Percentiles rank a stretch among this genome's conserved stretches.
Evolutionary conservation across 768 basidiomycete genomes (phyloP).

Genomic region (Amanita rimosa): DNA sequence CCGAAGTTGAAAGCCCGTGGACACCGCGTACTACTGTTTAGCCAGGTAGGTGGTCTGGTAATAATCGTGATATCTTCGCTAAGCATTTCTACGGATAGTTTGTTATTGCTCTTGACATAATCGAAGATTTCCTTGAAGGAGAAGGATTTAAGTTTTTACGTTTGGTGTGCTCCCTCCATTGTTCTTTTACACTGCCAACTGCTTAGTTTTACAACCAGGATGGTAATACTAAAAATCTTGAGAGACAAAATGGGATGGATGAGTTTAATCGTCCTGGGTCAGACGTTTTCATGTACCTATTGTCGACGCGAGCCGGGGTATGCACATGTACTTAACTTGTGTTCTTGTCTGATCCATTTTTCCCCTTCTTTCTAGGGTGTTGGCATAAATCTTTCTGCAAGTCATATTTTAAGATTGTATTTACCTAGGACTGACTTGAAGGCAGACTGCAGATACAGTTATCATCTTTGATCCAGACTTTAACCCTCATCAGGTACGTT

Average conservation of each 20-base stretch:
- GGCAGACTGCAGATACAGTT: slow-evolving; percentile 84
- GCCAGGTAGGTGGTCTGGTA: slow-evolving; percentile 44
- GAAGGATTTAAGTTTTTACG: slow-evolving; percentile 75
- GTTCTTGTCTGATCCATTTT: background rate
- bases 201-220: slow-evolving; percentile 39
- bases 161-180: slow-evolving; percentile 31
- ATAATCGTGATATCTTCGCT: background rate
- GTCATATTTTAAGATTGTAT: slow-evolving; percentile 7
- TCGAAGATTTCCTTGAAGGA: slow-evolving; percentile 82
- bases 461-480: slow-evolving; percentile 94
- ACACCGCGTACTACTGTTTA: slow-evolving; percentile 86
- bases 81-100: slow-evolving; percentile 40
- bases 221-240: slow-evolving; percentile 73
- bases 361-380: slow-evolving; percentile 57
- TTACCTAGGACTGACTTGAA: slow-evolving; percentile 19
- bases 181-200: background rate
- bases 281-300: slow-evolving; percentile 82
- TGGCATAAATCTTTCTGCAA: slow-evolving; percentile 71
- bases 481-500: slow-evolving; percentile 84
- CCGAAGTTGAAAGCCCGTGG: slow-evolving; percentile 78
- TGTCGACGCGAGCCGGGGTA: slow-evolving; percentile 85
- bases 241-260: slow-evolving; percentile 93
- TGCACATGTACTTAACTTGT: slow-evolving; percentile 8
- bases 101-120: slow-evolving; percentile 72
- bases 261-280: slow-evolving; percentile 84